A percentile compares a stretch with the other conserved stretches of the same genome.
Conservation (phyloP, 148 eudicot genomes). For the Rhododendron kiyosumense region DNA sequence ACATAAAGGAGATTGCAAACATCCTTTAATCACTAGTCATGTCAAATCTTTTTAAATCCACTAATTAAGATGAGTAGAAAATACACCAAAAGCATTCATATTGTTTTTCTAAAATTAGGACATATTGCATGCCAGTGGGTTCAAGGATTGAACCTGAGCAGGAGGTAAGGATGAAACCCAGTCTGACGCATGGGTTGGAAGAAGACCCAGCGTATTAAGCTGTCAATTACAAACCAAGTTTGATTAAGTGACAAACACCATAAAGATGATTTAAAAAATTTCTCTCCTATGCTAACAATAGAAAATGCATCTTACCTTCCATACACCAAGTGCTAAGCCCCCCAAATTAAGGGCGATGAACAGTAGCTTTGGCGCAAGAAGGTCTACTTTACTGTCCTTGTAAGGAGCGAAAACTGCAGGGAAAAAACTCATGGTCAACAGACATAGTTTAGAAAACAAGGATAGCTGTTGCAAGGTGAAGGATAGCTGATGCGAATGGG, state of each 20-base stretch:
- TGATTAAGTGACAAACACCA: neutral
- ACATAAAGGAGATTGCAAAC: neutral
- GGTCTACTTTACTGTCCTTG: constrained; percentile 86
- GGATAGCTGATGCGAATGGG: neutral
- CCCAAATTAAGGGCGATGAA: constrained; percentile 84
- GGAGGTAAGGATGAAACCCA: constrained; percentile 98
- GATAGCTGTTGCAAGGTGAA: neutral
- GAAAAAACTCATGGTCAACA: constrained; percentile 2
- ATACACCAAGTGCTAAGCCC: constrained; percentile 76
- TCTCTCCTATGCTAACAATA: neutral
- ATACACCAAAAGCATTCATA: neutral
- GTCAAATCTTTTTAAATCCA: neutral
- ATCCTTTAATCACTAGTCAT: neutral
- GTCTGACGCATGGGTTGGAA: constrained; percentile 93
- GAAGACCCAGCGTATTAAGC: constrained; percentile 96
- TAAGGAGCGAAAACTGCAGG: constrained; percentile 83
- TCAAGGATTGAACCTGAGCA: constrained; percentile 55
- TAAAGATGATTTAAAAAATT: neutral
- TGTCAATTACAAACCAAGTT: constrained; percentile 28
- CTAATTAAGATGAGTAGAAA: neutral
- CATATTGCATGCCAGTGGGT: constrained; percentile 1
- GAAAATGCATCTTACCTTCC: constrained; percentile 60
- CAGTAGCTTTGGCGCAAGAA: constrained; percentile 67
- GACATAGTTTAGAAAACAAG: neutral
- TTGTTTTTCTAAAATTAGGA: neutral